Conservation (phyloP, 2,329 filamentous ascomycete genomes). For the Aaosphaeria pasadenensis region DNA sequence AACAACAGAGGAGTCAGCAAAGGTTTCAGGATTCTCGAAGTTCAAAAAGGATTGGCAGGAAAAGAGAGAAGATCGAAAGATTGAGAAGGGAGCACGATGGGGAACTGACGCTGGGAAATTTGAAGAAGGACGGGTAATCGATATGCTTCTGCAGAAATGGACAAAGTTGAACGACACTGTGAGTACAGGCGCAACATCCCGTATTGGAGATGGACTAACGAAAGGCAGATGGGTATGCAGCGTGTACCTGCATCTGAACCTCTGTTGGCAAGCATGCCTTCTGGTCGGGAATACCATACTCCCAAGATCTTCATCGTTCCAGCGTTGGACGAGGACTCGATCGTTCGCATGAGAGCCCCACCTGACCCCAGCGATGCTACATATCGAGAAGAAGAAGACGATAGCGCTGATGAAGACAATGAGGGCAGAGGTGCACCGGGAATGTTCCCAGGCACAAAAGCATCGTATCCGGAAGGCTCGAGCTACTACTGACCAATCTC, state of each 20-base stretch:
- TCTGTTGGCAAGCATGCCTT: conserved; percentile 76
- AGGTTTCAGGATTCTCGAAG: conserved; percentile 57
- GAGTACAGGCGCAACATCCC: conserved; percentile 29
- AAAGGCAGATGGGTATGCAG: conserved; percentile 71
- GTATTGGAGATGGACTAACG: conserved; percentile 1
- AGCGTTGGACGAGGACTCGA: conserved; percentile 59
- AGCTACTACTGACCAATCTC: conserved; percentile 26
- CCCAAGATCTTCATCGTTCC: conserved; percentile 67
- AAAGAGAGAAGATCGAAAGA: conserved; percentile 72
- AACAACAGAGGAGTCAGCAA: conserved; percentile 38
- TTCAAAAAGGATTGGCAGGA: conserved; percentile 74
- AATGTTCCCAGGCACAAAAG: conserved; percentile 34
- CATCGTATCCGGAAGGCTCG: conserved; percentile 26
- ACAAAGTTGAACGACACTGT: conserved; percentile 90
- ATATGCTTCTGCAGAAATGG: conserved; percentile 88
- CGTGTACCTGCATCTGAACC: conserved; percentile 68
- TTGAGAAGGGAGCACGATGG: conserved; percentile 72
- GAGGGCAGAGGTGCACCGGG: conserved; percentile 15
- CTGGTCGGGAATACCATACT: conserved; percentile 79
- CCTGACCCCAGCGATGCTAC: conserved; percentile 47
- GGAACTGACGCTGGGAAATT: conserved; percentile 79
- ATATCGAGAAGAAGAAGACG: conserved; percentile 35
- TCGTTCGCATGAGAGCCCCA: conserved; percentile 59
- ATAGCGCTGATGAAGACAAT: conserved; percentile 35
- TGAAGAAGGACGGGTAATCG: conserved; percentile 81